phyloP scores from a whole-genome alignment of 257 asterid species.

The Lycium ferocissimum region DNA sequence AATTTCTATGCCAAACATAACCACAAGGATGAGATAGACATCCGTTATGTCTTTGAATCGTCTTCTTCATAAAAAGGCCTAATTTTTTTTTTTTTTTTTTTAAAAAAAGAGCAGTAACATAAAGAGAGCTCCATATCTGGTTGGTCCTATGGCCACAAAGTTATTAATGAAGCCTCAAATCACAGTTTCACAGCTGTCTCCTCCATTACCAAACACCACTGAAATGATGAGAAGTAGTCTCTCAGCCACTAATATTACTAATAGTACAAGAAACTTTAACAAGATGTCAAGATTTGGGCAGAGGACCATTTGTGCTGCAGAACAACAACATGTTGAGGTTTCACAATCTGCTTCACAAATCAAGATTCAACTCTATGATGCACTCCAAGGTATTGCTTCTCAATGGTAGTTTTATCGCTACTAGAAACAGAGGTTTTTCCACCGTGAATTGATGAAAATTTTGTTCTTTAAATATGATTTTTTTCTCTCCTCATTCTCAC shows the following conservation, averaged over 20 bases:
- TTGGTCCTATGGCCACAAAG: slow-evolving; percentile 56
- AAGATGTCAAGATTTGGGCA: slow-evolving; percentile 42
- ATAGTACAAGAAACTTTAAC: slow-evolving; percentile 30
- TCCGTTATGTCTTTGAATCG: not conserved
- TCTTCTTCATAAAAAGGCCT: not conserved
- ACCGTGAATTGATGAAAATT: no score
- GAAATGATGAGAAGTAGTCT: slow-evolving; percentile 41
- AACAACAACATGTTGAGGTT: slow-evolving; percentile 43
- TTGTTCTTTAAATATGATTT: no score
- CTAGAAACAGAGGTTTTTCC: no score
- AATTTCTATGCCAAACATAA: not conserved
- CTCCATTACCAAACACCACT: slow-evolving; percentile 43
- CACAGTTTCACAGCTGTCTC: slow-evolving; percentile 51
- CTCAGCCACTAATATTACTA: slow-evolving; percentile 42
- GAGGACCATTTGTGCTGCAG: slow-evolving; percentile 42
- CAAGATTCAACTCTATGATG: slow-evolving; percentile 57
- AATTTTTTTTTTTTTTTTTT: not conserved
- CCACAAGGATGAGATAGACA: slow-evolving; percentile 30
- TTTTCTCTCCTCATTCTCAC: no score
- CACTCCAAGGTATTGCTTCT: slow-evolving; percentile 59
- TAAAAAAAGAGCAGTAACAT: not conserved
- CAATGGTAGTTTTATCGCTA: no score
- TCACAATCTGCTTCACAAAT: slow-evolving; percentile 41
- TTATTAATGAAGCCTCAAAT: slow-evolving; percentile 53
- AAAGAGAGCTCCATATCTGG: not conserved